Base-by-base conservation (phyloP, 768 basidiomycete species). In the Psilocybe cubensis region DNA sequence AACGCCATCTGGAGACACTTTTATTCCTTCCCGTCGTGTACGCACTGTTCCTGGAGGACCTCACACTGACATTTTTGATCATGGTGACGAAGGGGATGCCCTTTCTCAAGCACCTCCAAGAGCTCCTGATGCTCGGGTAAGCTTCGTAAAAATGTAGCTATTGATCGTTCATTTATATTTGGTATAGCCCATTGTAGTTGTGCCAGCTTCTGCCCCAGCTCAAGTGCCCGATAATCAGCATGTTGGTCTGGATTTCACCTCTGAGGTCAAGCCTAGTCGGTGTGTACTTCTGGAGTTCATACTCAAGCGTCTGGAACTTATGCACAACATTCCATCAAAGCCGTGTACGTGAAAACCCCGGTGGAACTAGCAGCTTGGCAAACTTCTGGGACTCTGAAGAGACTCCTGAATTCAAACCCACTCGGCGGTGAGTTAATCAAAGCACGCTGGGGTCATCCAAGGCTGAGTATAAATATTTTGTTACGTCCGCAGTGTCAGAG, bases 401-500 rank as follows among this genome's bases (percentile, higher is more conserved):
- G 27, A 63, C 70, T 1, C 74, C 79, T 23, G 76, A 79, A 54
- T 91, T 88, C 68, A 83, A 85, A 63, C 89, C 89, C 4, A 88
- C 88, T 17, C 85, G 89, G 64, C 81, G 84, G 89, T 86, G 70
- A 21, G 74, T 68, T 14, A 20, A 23, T 11, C 4, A 41, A 40
- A 20, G 10, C 35, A 0, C 11, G 7, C 18, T 27, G 18, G 9
- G n/a, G 38, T n/a, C 45, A 27, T 24, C n/a, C n/a, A n/a, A n/a
- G n/a, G n/a, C n/a, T 44, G 46, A 9, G 57, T 33, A 42, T 60
- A 61, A 57, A n/a, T n/a, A n/a, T 6, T 48, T 52, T 50, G 4
- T 48, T 48, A n/a, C 56, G 52, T 50, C 52, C 4, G 20, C 48
- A 90, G 88, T 56, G 88, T 90, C 28, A 78, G 87, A 58, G 79